phyloP scores from a whole-genome alignment of 768 basidiomycete genomes.

The Calocybe cyanea region DNA sequence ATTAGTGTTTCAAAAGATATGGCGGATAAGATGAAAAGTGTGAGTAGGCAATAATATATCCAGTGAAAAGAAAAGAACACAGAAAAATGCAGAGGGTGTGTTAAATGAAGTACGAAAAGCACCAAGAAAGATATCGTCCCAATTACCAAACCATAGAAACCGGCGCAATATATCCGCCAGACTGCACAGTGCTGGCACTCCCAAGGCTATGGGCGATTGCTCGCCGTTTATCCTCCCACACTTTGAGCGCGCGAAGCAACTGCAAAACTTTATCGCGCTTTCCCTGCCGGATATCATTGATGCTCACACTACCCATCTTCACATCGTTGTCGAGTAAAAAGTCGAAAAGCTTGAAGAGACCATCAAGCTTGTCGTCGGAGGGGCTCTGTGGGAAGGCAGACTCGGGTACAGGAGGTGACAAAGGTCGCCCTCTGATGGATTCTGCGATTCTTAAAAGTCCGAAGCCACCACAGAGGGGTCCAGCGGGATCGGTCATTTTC shows the following conservation, averaged over 20 bases:
- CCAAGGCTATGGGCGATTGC: conserved; percentile 53
- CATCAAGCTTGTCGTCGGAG: conserved; percentile 79
- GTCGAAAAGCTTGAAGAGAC: conserved; percentile 87
- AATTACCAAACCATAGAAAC: conserved; percentile 8
- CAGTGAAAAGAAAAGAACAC: too few species aligned
- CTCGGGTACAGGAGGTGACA: conserved; percentile 71
- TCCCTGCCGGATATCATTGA: conserved; percentile 87
- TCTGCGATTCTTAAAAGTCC: conserved; percentile 84
- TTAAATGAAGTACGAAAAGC: too few species aligned
- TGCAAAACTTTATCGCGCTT: conserved; percentile 80
- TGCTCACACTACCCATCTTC: conserved; percentile 87
- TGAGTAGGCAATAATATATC: too few species aligned
- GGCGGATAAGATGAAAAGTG: too few species aligned
- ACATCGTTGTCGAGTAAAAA: conserved; percentile 90
- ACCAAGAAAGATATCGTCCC: not conserved
- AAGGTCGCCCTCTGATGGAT: conserved; percentile 62
- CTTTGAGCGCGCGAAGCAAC: conserved; percentile 70
- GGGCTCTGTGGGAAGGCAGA: conserved; percentile 68
- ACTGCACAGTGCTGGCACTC: conserved; percentile 28
- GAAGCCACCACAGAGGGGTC: conserved; percentile 61
- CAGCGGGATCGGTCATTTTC: conserved; percentile 47
- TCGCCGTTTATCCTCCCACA: conserved; percentile 76
- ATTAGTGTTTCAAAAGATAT: too few species aligned
- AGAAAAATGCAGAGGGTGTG: too few species aligned
- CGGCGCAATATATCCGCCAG: conserved; percentile 33